Evolutionary conservation across 23 red algal species (phyloP), one percentile per base, ranked within the genome.

Genomic region (Gracilaria vermiculophylla): DNA sequence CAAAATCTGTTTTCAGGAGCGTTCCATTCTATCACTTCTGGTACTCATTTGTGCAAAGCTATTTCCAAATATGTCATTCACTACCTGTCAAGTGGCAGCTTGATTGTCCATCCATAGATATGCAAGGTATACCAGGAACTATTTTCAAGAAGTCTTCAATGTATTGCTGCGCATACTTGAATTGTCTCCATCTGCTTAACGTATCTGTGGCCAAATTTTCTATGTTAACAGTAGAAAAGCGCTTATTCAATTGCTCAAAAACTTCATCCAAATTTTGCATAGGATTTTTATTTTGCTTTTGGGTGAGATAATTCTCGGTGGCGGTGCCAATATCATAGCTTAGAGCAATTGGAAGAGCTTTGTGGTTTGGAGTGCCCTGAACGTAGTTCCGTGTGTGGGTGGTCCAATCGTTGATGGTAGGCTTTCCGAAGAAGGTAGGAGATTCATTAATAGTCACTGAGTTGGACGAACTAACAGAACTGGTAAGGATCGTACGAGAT

Each of bases 301-400:
- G 52, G 76, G 76, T 20, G 29, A 77, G 51, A 24, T 55, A 77
- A 41, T 45, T 53, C 72, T 77, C 72, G 32, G 51, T 25, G 41
- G 56, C 56, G 19, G 76, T 3, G 5, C 76, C 34, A 60, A 24
- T 32, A 13, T 35, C 21, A 49, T 44, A 60, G 15, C 52, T 80
- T 3, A 60, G 64, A 10, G 56, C 56, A 32, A 40, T 44, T 5
- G 37, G 13, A 40, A 56, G 41, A 10, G 56, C 35, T 27, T 39
- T 42, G 8, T 61, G 19, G 25, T 57, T 16, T 23, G 56, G 51
- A 60, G 21, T 80, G 35, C 33, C 37, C 16, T 77, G 28, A 37
- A 54, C 24, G n/a, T 52, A 54, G 45, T 77, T 77, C 2, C 72
- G 8, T 5, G 53, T 52, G 15, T 77, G 72, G 33, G 72, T 54